phyloP scores from a whole-genome alignment of 2,329 filamentous ascomycete genomes.

The Pyricularia sp. region DNA sequence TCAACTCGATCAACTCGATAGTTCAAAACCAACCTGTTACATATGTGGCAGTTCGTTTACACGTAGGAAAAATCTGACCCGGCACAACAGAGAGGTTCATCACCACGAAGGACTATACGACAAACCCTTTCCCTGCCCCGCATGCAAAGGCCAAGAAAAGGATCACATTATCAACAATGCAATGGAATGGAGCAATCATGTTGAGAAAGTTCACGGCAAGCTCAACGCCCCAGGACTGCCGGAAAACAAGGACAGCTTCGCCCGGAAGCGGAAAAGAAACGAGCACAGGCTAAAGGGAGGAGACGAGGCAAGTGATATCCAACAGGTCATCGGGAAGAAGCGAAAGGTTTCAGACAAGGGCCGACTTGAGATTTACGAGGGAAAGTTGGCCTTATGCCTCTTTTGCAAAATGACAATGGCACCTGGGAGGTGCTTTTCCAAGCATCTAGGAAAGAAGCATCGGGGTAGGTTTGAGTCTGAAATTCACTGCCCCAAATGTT shows the following conservation, averaged over 20 bases:
- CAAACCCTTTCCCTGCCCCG: neutral
- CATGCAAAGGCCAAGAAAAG: neutral
- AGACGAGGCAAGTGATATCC: neutral
- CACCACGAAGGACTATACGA: neutral
- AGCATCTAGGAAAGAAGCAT: neutral
- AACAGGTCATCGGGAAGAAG: neutral
- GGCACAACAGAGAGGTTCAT: neutral
- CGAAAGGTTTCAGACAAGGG: neutral
- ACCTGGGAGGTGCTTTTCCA: neutral
- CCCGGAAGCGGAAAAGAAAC: neutral
- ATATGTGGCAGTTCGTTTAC: neutral
- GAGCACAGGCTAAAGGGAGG: neutral
- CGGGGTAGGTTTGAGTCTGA: neutral
- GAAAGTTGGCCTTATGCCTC: neutral
- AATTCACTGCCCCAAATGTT: neutral
- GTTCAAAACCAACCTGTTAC: neutral
- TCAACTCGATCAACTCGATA: neutral
- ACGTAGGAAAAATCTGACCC: neutral
- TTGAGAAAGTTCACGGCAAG: neutral
- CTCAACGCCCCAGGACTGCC: neutral
- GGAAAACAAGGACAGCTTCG: neutral
- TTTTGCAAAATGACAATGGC: neutral
- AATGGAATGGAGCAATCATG: neutral
- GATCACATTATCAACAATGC: neutral
- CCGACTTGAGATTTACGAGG: neutral